Conservation (phyloP, 352 stramenopile genomes). For the Pythium phragmitis region DNA sequence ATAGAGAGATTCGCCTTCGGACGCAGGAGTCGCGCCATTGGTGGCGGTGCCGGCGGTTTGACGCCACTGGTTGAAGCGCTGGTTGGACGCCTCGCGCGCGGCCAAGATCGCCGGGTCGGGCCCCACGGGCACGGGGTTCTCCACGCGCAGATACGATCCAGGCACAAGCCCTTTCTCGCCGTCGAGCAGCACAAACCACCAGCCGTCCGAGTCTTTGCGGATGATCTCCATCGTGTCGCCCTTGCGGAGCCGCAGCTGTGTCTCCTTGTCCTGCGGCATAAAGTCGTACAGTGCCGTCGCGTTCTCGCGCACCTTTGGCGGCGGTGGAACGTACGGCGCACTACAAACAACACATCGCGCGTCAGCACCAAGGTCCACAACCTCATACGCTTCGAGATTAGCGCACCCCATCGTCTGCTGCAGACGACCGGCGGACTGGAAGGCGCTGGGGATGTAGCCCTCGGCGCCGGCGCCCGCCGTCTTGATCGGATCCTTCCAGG, state of each 20-base stretch:
- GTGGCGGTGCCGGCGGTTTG: conserved; percentile 21
- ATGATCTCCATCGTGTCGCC: conserved; percentile 74
- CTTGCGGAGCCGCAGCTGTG: conserved; percentile 68
- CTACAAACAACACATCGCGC: neutral
- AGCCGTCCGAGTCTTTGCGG: conserved; percentile 79
- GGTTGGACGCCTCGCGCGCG: conserved; percentile 73
- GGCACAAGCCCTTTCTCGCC: conserved; percentile 81
- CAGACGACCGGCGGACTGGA: conserved; percentile 49
- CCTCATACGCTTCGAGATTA: neutral
- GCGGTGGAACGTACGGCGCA: conserved; percentile 19
- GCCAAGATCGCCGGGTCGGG: conserved; percentile 62
- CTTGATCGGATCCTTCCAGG: conserved; percentile 55
- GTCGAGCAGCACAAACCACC: conserved; percentile 81
- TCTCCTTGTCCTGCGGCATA: conserved; percentile 59
- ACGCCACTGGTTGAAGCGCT: conserved; percentile 60
- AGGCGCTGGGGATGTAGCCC: conserved; percentile 67
- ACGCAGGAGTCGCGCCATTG: conserved; percentile 23
- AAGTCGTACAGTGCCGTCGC: conserved; percentile 79
- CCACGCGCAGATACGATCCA: conserved; percentile 67
- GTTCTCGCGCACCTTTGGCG: conserved; percentile 40
- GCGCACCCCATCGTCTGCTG: conserved; percentile 54
- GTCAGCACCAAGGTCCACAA: neutral
- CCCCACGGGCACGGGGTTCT: conserved; percentile 57
- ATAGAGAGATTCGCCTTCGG: neutral
- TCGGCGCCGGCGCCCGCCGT: conserved; percentile 33